Conservation (phyloP, 192 early-diverging fungal species). For the Podila epigama region DNA sequence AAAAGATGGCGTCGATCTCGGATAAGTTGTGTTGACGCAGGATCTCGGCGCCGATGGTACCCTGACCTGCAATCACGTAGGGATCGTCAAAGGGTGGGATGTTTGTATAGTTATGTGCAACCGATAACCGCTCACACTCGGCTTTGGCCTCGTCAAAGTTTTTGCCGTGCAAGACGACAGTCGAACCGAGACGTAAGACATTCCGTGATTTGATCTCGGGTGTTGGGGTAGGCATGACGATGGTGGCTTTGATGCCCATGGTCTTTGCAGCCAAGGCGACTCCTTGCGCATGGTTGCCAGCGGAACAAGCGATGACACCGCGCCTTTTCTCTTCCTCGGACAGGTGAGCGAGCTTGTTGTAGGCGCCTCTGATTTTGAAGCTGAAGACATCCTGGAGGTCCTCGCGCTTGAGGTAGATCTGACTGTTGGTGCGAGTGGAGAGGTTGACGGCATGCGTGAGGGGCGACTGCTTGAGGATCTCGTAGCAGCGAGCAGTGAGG, state of each 20-base stretch:
- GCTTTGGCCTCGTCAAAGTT: constrained; percentile 96
- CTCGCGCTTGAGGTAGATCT: constrained; percentile 91
- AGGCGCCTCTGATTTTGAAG: constrained; percentile 98
- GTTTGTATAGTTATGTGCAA: constrained; percentile 79
- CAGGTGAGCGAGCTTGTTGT: constrained; percentile 91
- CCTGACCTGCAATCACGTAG: constrained; percentile 99
- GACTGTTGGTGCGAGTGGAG: constrained; percentile 71
- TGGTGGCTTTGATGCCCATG: constrained; percentile 91
- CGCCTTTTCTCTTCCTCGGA: constrained; percentile 74
- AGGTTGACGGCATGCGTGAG: constrained; percentile 86
- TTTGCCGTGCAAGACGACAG: constrained; percentile 88
- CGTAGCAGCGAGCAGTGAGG: constrained; percentile 94
- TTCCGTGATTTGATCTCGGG: constrained; percentile 91
- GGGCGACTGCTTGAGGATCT: constrained; percentile 92
- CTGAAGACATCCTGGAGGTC: constrained; percentile 97
- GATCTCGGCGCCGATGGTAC: constrained; percentile 92
- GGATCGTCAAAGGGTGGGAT: constrained; percentile 99
- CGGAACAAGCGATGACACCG: constrained; percentile 96
- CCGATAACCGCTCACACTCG: constrained; percentile 78
- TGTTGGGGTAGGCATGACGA: constrained; percentile 93
- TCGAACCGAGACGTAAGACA: constrained; percentile 88
- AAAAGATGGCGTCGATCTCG: constrained; percentile 89
- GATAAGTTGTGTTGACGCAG: constrained; percentile 67
- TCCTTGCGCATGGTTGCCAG: constrained; percentile 98
- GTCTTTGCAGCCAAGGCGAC: constrained; percentile 93